Base-by-base conservation (phyloP, 108 stramenopile species). In the Poteriospumella lacustris region DNA sequence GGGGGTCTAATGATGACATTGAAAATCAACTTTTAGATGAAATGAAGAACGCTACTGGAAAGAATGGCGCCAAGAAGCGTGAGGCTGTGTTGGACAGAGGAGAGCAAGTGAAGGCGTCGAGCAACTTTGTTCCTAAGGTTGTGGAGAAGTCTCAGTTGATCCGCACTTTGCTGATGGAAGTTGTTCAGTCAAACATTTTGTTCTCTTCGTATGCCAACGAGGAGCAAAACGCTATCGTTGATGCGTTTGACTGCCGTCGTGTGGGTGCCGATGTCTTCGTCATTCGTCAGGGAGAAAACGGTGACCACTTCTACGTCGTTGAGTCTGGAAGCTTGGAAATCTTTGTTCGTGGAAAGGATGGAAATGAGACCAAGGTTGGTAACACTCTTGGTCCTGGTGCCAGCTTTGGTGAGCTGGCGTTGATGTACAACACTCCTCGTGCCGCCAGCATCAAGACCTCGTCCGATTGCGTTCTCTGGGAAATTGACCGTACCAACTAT, bases 361-460 rank as follows among this genome's bases (percentile, higher is more conserved):
- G 70, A 3, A 88, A 90, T 76, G 91, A 86, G 19, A 80, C 89
- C 42, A 84, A 87, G n/a, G 89, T 91, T 0, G 93, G 92, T 52
- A 42, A 39, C 26, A 76, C 70, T 26, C 89, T 90, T 58, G 77
- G 62, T 33, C 29, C 52, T 15, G 93, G 92, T 0, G 82, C 64
- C 31, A 85, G 87, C 67, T 96, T 97, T 85, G 96, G 96, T 38
- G 96, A 97, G 79, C 81, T 97, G 28, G 92, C 94, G 5, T 82
- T 95, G 39, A 80, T 95, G 78, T 97, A 97, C 81, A 91, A 96
- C 80, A 89, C 86, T 34, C 93, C 95, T 0, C 87, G 96, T 28
- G 94, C 95, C 34, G 96, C 94, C 3, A 92, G 93, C 3, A 91
- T 94, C 73, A 85, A 88, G 68, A 92, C 94, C 9, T 79, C 75